These are phyloP conservation scores for Diplodia corticola DNA, from an alignment of 2,329 filamentous ascomycete species.

Conservation along the genomic window DNA sequence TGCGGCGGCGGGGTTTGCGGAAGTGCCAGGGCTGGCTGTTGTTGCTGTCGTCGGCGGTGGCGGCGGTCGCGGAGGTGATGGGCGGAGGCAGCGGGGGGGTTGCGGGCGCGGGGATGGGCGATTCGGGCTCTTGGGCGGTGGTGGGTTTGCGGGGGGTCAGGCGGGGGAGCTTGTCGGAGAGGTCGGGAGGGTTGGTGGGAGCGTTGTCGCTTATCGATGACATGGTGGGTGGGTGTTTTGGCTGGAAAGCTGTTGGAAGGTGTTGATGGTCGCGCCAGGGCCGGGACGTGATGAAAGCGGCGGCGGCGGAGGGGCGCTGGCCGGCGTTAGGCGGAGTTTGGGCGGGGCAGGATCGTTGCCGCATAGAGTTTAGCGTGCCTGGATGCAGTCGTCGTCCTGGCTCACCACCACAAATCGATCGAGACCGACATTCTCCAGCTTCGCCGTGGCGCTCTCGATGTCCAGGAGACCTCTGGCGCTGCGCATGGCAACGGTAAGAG, in stretches of 20 bases:
- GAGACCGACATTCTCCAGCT: too few relatives aligned
- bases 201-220: background rate
- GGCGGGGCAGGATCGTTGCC: background rate
- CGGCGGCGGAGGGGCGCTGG: background rate
- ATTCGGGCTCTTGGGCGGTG: conserved; percentile 26
- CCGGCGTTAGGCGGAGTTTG: conserved; percentile 3
- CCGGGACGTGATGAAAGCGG: background rate
- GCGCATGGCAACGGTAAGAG: too few relatives aligned
- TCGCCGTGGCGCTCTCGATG: too few relatives aligned
- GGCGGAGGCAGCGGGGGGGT: conserved; percentile 73
- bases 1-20: conserved; percentile 70
- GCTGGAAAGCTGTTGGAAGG: background rate
- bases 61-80: conserved; percentile 44
- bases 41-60: conserved; percentile 48
- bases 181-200: conserved; percentile 26
- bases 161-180: conserved; percentile 36
- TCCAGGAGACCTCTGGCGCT: too few relatives aligned
- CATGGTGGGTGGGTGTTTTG: background rate
- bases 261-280: background rate
- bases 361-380: background rate
- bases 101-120: conserved; percentile 62
- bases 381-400: background rate
- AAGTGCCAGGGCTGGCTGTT: conserved; percentile 52
- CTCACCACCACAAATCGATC: too few relatives aligned
- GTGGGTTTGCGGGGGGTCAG: conserved; percentile 39